Base-by-base conservation (phyloP, 768 basidiomycete genomes). In the Sarcomyxa edulis region DNA sequence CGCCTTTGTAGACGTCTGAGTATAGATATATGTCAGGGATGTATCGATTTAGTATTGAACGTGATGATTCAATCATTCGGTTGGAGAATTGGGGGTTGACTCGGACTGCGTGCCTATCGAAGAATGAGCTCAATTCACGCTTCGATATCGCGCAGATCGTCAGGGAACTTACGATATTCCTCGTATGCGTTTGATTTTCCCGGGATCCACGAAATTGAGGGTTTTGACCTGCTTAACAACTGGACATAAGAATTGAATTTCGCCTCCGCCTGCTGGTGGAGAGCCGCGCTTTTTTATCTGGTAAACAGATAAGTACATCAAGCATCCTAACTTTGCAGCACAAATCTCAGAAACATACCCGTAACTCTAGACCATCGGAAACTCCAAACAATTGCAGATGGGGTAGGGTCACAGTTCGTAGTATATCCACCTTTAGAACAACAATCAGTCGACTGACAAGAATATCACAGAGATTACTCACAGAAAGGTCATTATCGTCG, bases 1-100 rank as follows among this genome's bases (percentile, higher is more conserved):
- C 88, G 6, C 94, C 94, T 58, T 96, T 95, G 65, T 96, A 98
- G 16, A 97, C 93, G 47, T 99, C 96, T 3, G 96, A 95, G 58
- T 97, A 95, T 26, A 99, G 78, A 62, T 98, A 97, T 20, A 97
- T 93, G 56, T 99, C 96, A 25, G 96, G 95, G 42, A 98, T 96
- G 58, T 88, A 96, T 4, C 93, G 85, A 58, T 97, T 98, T 30
- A 99, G 69, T 16, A 99, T 72, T 2, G 90, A 93, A 26, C 96
- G 81, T 12, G 90, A 81, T 6, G 94, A 78, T 51, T 97, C 95
- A 35, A 99, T 96, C 84, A 98, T 91, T 26, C 96, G 78, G 59
- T 96, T 96, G 2, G 94, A 96, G 56, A 99, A 90, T 55, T 98
- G 94, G 16, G 96, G 96, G 47, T 83, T 95, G 7, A 98, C 92